These are phyloP conservation scores for Verticillium tricorpus DNA, from an alignment of 2,329 filamentous ascomycete genomes.

Conservation along the genomic window DNA sequence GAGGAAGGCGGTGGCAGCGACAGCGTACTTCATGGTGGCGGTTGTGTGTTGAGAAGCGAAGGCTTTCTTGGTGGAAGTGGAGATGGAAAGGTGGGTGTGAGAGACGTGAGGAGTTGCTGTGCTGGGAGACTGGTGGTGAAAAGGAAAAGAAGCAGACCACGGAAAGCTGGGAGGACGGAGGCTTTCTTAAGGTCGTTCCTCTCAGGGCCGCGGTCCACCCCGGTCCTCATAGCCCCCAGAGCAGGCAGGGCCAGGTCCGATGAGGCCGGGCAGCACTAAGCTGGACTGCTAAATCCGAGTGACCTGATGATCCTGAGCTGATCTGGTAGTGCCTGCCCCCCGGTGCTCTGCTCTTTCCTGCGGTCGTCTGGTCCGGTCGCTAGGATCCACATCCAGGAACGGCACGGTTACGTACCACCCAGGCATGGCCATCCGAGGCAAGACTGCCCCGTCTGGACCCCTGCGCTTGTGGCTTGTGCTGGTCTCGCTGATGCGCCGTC, in stretches of 20 bases:
- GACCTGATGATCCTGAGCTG: not conserved
- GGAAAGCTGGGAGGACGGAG: not conserved
- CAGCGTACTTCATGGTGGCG: conserved; percentile 25
- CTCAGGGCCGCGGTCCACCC: too few relatives aligned
- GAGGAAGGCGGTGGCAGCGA: conserved; percentile 19
- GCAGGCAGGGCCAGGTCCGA: not conserved
- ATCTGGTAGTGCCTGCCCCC: not conserved
- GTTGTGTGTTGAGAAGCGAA: not conserved
- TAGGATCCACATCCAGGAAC: not conserved
- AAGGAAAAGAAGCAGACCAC: not conserved
- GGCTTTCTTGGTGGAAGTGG: not conserved
- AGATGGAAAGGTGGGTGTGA: not conserved
- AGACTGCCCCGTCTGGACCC: not conserved
- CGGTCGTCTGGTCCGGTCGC: not conserved
- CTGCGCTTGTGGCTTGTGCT: not conserved
- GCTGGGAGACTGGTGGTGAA: not conserved
- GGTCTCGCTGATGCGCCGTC: not conserved
- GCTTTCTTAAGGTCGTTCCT: not conserved
- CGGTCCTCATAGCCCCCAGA: not conserved
- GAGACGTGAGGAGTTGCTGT: not conserved
- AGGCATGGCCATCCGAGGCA: not conserved
- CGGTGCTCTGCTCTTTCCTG: not conserved
- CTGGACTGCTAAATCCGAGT: not conserved
- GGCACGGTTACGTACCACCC: not conserved
- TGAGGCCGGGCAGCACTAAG: not conserved